Percentiles rank a stretch among this genome's conserved stretches.
These are phyloP conservation scores for Ganoderma sp. DNA, from an alignment of 1,284 basidiomycete species.

Conservation along the genomic window DNA sequence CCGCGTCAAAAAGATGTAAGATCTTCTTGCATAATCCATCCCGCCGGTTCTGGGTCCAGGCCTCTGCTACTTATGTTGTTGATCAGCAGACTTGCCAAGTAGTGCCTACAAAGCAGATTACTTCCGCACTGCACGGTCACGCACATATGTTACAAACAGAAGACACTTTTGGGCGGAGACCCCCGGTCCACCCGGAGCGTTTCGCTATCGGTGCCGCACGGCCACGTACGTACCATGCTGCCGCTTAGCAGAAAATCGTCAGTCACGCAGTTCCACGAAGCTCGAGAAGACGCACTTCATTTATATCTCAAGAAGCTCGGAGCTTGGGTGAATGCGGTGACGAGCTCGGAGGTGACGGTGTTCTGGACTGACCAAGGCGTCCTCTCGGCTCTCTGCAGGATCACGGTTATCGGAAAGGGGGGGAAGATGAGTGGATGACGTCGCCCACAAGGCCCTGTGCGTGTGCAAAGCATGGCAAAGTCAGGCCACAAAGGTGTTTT, in stretches of 20 bases:
- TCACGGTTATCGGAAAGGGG: neutral
- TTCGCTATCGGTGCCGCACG: neutral
- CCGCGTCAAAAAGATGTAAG: neutral
- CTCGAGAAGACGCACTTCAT: neutral
- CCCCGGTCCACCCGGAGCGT: neutral
- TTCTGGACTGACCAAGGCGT: neutral
- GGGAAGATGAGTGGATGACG: neutral
- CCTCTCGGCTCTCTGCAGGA: neutral
- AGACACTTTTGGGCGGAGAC: neutral
- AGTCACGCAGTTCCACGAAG: neutral
- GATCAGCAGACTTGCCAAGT: neutral
- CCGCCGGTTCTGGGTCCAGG: neutral
- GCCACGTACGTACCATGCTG: too few species aligned
- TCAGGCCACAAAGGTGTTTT: neutral
- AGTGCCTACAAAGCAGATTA: neutral
- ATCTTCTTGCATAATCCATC: neutral
- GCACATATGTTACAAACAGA: neutral
- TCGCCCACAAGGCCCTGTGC: neutral
- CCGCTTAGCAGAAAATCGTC: neutral
- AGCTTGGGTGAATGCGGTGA: too few species aligned
- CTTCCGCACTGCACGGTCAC: neutral
- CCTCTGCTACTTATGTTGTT: neutral
- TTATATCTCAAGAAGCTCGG: neutral
- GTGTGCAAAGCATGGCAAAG: neutral
- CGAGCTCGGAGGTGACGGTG: neutral